A percentile compares a stretch with the other conserved stretches of the same genome.
phyloP scores from a whole-genome alignment of 305 asterid genomes.

The Fraxinus greggii region DNA sequence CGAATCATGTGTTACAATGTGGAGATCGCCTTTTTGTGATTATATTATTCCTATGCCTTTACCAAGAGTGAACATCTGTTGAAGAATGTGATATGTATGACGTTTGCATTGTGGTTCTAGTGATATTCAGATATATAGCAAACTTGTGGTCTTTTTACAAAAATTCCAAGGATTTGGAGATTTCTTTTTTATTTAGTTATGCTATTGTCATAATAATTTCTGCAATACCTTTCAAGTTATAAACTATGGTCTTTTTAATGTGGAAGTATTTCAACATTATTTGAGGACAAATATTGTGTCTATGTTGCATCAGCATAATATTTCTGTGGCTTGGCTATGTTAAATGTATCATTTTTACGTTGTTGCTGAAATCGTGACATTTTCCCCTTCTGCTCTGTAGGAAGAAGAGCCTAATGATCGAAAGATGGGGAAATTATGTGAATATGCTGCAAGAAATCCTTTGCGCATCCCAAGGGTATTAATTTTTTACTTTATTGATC shows the following conservation, averaged over 20 bases:
- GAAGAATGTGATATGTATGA: neutral
- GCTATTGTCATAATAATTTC: neutral
- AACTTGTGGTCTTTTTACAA: constrained; percentile 3
- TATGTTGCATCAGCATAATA: neutral
- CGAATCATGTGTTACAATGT: constrained; percentile 7
- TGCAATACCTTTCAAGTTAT: neutral
- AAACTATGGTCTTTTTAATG: neutral
- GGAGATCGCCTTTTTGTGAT: neutral
- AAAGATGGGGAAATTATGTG: constrained; percentile 90
- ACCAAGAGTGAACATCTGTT: neutral
- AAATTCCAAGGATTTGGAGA: neutral
- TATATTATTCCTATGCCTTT: neutral
- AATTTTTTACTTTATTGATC: neutral
- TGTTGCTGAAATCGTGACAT: constrained; percentile 19
- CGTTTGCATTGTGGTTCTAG: neutral
- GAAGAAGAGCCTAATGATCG: constrained; percentile 96
- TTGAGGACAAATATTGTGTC: neutral
- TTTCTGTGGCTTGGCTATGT: constrained; percentile 15
- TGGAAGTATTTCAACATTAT: neutral
- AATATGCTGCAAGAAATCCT: constrained; percentile 92
- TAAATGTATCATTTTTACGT: neutral
- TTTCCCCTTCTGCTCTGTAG: constrained; percentile 38
- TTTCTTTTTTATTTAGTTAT: neutral
- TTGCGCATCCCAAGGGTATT: constrained; percentile 94
- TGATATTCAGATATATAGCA: neutral